Base-by-base conservation (phyloP, 2,329 filamentous ascomycete genomes). In the Xylaria sp. region DNA sequence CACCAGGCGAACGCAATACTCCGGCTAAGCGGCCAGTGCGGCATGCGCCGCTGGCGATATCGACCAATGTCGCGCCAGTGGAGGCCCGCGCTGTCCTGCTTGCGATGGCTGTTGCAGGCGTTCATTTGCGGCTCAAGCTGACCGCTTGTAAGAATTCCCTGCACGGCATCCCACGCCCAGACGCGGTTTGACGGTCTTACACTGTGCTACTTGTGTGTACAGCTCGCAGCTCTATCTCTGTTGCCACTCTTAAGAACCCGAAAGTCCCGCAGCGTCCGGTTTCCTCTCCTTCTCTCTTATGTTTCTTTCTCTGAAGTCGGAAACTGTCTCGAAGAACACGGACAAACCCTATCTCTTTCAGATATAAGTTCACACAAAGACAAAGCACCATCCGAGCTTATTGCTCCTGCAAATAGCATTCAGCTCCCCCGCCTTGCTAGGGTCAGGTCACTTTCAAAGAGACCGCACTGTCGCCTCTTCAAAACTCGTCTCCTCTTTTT, bases 321-420 rank as follows among this genome's bases (percentile, higher is more conserved):
- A 63, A 63, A 62, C 68, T 65, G 36, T 59, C 46, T 63, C 38
- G 40, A 68, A 64, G 42, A 65, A 59, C 68, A 59, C 44, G 54
- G n/a, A 33, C 40, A 58, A 60, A 15, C 46, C 53, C 54, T 65
- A 53, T 48, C 53, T 56, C 48, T 48, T 66, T 44, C 54, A 59
- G 46, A 31, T 60, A 59, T 40, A 63, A 70, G 62, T 65, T 64
- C 59, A 70, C 68, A 69, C 69, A 51, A 67, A 66, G 62, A 69
- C 63, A 66, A 69, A 68, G 54, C 59, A 63, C 49, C 63, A 66
- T 59, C 59, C 59, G 65, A 66, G 66, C 69, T 73, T 66, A 69
- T 69, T 70, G 66, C 71, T 68, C 73, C 72, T 71, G 59, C 71
- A 72, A 71, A 64, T 73, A 72, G 64, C 68, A 71, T 60, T 71